phyloP scores from a whole-genome alignment of 2,329 filamentous ascomycete genomes.

The Trichocomaceae sp. region DNA sequence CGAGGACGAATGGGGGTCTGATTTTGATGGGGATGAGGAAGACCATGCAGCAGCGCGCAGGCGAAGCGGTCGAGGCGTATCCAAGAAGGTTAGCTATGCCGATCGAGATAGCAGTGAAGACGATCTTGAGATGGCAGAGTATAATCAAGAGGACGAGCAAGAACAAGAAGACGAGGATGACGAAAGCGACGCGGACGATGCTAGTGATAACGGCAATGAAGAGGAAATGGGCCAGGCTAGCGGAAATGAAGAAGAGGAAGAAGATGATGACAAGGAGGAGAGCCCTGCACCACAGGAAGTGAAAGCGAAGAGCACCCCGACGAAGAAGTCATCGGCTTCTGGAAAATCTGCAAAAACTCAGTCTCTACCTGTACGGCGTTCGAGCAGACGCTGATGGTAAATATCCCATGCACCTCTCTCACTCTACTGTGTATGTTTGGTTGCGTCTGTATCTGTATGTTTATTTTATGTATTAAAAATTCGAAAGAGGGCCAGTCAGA shows the following conservation, averaged over 20 bases:
- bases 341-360: constrained; percentile 6
- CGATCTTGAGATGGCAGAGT: constrained; percentile 37
- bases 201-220: constrained; percentile 16
- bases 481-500: background rate
- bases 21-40: constrained; percentile 36
- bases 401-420: background rate
- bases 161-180: constrained; percentile 24
- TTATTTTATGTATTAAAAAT: background rate
- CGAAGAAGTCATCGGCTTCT: constrained; percentile 4
- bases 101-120: constrained; percentile 42
- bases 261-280: constrained; percentile 3
- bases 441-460: background rate
- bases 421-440: background rate
- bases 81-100: constrained; percentile 35
- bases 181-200: constrained; percentile 33
- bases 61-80: constrained; percentile 34
- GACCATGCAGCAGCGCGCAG: constrained; percentile 29
- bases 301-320: constrained; percentile 6
- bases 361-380: constrained; percentile 13
- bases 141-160: constrained; percentile 23
- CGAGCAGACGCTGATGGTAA: constrained; percentile 10
- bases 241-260: constrained; percentile 5
- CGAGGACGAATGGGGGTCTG: constrained; percentile 36
- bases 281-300: background rate
- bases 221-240: constrained; percentile 6